Conservation (phyloP, 345 rosid genomes). For the Garcia nutans region DNA sequence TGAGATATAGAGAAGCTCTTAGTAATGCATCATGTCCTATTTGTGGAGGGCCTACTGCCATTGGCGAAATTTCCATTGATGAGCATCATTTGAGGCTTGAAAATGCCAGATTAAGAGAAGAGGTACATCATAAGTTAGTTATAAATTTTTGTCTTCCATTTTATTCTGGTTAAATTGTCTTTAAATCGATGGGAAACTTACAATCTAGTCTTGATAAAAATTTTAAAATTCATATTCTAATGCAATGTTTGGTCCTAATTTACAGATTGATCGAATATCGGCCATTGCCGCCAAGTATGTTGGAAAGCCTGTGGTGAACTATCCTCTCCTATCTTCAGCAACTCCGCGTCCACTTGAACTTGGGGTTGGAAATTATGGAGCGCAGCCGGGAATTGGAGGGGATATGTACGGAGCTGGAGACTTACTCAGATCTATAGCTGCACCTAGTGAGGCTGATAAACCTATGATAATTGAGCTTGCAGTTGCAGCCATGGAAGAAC, state of each 20-base stretch:
- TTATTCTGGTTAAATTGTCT: no score
- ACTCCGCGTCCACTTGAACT: constrained; percentile 71
- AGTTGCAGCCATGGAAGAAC: constrained; percentile 86
- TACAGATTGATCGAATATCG: constrained; percentile 80
- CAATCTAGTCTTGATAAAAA: no score
- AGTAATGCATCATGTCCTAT: constrained; percentile 89
- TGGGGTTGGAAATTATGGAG: constrained; percentile 52
- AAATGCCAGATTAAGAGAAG: constrained; percentile 84
- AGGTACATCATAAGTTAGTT: constrained; percentile 40
- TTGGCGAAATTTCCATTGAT: constrained; percentile 93
- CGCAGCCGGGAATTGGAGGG: constrained; percentile 48
- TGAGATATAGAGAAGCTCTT: constrained; percentile 84
- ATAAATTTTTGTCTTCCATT: no score
- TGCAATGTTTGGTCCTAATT: background rate
- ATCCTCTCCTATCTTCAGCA: constrained; percentile 65
- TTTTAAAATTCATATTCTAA: background rate
- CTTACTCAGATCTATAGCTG: constrained; percentile 55
- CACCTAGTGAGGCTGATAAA: constrained; percentile 60
- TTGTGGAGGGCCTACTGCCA: constrained; percentile 91
- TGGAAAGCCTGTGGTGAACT: constrained; percentile 83
- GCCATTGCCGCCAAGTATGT: constrained; percentile 93
- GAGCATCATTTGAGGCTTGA: constrained; percentile 92
- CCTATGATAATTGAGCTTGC: constrained; percentile 78
- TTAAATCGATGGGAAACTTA: no score
- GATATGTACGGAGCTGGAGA: constrained; percentile 71